Evolutionary conservation across 1,284 basidiomycete genomes (phyloP).

Genomic region (Acaromyces ingoldii): DNA sequence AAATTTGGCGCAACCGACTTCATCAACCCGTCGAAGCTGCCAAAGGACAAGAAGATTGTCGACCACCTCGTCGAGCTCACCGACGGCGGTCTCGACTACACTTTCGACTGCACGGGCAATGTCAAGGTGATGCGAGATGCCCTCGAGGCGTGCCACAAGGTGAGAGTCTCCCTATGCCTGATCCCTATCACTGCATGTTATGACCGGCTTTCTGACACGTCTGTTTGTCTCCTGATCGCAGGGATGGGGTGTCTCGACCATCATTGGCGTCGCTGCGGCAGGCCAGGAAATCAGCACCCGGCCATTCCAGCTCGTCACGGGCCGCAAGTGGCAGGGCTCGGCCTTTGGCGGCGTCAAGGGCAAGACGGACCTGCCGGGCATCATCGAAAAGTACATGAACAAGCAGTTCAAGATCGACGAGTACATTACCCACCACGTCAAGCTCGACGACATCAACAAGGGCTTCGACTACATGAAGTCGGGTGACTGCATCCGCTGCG

Average conservation of each 20-base stretch:
- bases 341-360: slow-evolving; percentile 99
- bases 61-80: slow-evolving; percentile 87
- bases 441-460: slow-evolving; percentile 72
- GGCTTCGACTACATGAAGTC: slow-evolving; percentile 93
- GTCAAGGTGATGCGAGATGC: slow-evolving; percentile 92
- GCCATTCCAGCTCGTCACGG: slow-evolving; percentile 76
- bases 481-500: slow-evolving; percentile 84
- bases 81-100: slow-evolving; percentile 94
- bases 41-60: slow-evolving; percentile 65
- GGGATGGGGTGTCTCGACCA: slow-evolving; percentile 71
- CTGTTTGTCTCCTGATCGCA: too few species aligned
- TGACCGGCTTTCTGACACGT: too few species aligned
- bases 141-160: slow-evolving; percentile 92
- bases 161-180: slow-evolving; percentile 9
- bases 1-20: slow-evolving; percentile 98
- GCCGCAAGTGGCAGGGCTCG: slow-evolving; percentile 91
- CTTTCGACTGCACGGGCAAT: slow-evolving; percentile 90
- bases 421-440: slow-evolving; percentile 52
- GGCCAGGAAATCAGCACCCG: slow-evolving; percentile 95
- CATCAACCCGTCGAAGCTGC: slow-evolving; percentile 73
- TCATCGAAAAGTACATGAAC: slow-evolving; percentile 47
- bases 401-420: slow-evolving; percentile 52
- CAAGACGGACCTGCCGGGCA: slow-evolving; percentile 65
- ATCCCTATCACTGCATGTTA: not conserved
- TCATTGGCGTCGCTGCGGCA: slow-evolving; percentile 74